Conservation (phyloP, 257 asterid genomes). For the Jacaranda mimosifolia region DNA sequence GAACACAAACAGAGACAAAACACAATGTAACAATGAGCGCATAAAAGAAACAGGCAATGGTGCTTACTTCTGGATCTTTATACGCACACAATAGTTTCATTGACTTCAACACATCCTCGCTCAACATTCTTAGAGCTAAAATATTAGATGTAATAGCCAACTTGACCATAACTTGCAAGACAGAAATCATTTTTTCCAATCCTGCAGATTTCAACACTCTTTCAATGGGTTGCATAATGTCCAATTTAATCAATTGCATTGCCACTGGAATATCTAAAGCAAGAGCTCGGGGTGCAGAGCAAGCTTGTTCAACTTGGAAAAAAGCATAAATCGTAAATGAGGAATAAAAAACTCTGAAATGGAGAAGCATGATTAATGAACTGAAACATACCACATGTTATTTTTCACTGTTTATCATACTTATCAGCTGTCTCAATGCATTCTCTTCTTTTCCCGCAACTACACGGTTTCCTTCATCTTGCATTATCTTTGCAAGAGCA, state of each 20-base stretch:
- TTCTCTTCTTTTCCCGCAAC: slow-evolving; percentile 98
- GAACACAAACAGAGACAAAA: slow-evolving; percentile 36
- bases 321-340: slow-evolving; percentile 40
- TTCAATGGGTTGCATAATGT: slow-evolving; percentile 96
- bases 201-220: slow-evolving; percentile 82
- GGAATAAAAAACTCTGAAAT: slow-evolving; percentile 28
- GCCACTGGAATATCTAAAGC: slow-evolving; percentile 94
- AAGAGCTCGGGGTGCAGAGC: slow-evolving; percentile 91
- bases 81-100: slow-evolving; percentile 83
- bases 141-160: slow-evolving; percentile 88
- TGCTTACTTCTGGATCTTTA: slow-evolving; percentile 87
- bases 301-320: slow-evolving; percentile 94
- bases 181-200: slow-evolving; percentile 83
- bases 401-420: slow-evolving; percentile 98
- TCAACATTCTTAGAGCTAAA: slow-evolving; percentile 91
- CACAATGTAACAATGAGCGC: slow-evolving; percentile 25
- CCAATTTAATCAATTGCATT: slow-evolving; percentile 88
- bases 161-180: slow-evolving; percentile 87
- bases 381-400: slow-evolving; percentile 88
- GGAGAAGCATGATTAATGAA: slow-evolving; percentile 20
- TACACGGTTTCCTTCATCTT: slow-evolving; percentile 87
- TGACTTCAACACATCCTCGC: slow-evolving; percentile 82
- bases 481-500: slow-evolving; percentile 97
- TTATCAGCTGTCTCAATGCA: slow-evolving; percentile 97
- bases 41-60: slow-evolving; percentile 32